Percentiles rank a stretch among this genome's conserved stretches.
phyloP scores from a whole-genome alignment of 768 basidiomycete genomes.

The Coprinopsis sp. region DNA sequence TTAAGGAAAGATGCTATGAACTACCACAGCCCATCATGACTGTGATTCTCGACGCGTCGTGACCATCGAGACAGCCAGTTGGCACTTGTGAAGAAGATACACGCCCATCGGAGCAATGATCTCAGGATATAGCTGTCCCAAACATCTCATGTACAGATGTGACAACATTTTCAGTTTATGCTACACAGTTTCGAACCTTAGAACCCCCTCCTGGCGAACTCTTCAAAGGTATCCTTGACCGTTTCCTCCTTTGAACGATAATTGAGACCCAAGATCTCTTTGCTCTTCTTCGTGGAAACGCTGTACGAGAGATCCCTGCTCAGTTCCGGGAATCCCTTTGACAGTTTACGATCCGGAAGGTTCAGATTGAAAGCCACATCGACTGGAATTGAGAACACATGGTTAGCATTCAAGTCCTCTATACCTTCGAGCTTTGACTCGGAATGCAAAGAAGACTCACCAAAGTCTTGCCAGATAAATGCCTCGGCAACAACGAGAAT shows the following conservation, averaged over 20 bases:
- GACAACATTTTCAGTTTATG: no score
- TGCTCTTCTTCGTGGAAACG: constrained; percentile 35
- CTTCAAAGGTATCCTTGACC: constrained; percentile 35
- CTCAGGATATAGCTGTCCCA: no score
- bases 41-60: no score
- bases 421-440: no score
- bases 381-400: constrained; percentile 15
- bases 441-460: constrained; percentile 16
- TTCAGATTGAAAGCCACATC: constrained; percentile 26
- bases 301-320: constrained; percentile 18
- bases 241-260: constrained; percentile 37
- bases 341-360: constrained; percentile 20
- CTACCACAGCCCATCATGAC: no score
- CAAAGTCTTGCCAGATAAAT: constrained; percentile 33
- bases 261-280: constrained; percentile 36
- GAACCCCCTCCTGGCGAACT: constrained; percentile 43
- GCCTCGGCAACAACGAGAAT: constrained; percentile 43
- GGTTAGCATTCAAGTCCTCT: neutral
- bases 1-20: no score
- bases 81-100: no score
- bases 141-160: no score
- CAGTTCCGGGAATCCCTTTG: constrained; percentile 24
- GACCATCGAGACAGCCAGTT: no score
- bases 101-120: no score
- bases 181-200: no score